Evolutionary conservation across 768 basidiomycete genomes (phyloP).

Genomic region (Leucocoprinus sp.): DNA sequence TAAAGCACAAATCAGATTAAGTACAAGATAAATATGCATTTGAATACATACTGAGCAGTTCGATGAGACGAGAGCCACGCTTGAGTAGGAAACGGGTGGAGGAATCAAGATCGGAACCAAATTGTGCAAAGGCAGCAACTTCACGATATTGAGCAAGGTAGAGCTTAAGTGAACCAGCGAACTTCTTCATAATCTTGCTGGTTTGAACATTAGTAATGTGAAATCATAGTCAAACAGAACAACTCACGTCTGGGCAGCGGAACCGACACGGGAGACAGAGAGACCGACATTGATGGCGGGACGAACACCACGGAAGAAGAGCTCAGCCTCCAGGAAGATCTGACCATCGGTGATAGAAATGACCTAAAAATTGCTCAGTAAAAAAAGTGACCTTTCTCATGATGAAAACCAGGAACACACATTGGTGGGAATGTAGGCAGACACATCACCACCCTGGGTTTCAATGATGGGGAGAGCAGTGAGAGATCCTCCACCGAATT

Average conservation of each 20-base stretch:
- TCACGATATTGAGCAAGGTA: conserved; percentile 99
- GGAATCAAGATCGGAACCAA: conserved; percentile 99
- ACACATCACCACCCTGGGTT: conserved; percentile 99
- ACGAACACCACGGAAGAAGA: conserved; percentile 99
- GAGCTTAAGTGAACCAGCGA: conserved; percentile 98
- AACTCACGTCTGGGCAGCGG: conserved; percentile 96
- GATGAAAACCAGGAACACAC: conserved; percentile 31
- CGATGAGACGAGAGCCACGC: conserved; percentile 97
- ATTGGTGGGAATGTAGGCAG: conserved; percentile 96
- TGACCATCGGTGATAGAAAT: conserved; percentile 99
- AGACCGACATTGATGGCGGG: conserved; percentile 99
- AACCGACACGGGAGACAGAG: conserved; percentile 99
- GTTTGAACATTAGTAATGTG: conserved; percentile 7
- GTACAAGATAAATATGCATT: not conserved
- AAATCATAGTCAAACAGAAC: not conserved
- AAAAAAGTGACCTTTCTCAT: conserved; percentile 4
- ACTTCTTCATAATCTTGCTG: conserved; percentile 99
- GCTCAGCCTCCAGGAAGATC: conserved; percentile 99
- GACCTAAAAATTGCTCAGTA: conserved; percentile 43
- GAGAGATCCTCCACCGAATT: conserved; percentile 96
- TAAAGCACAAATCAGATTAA: conserved; percentile 27
- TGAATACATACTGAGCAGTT: conserved; percentile 69
- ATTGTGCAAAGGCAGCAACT: conserved; percentile 98
- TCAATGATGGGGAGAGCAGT: conserved; percentile 99
- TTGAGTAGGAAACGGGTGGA: conserved; percentile 97